Conservation (phyloP, 225 moss, liverwort and hornwort species). For the Physcomitrellopsis africana region DNA sequence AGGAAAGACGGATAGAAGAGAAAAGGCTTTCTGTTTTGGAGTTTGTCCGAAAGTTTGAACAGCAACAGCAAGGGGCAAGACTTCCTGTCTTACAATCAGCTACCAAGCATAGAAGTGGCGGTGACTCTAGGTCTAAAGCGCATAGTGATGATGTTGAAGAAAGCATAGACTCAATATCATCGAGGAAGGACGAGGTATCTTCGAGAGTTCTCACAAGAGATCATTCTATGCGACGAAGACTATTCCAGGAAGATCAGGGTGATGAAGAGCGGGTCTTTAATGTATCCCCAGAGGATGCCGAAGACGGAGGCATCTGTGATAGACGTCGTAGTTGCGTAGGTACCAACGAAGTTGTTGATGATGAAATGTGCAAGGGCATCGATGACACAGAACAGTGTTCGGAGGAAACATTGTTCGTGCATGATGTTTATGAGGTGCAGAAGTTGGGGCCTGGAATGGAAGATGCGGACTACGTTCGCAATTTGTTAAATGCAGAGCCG, state of each 20-base stretch:
- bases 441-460: constrained; percentile 22
- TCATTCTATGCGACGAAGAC: constrained; percentile 22
- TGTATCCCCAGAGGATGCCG: background rate
- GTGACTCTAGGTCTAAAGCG: constrained; percentile 26
- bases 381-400: constrained; percentile 21
- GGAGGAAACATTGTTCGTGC: constrained; percentile 38
- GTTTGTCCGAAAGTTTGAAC: constrained; percentile 74
- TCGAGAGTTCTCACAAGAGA: constrained; percentile 14
- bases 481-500: constrained; percentile 1
- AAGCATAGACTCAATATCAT: background rate
- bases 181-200: background rate
- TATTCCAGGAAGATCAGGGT: constrained; percentile 22
- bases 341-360: constrained; percentile 4
- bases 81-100: constrained; percentile 31
- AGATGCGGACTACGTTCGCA: constrained; percentile 13
- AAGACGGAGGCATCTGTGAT: constrained; percentile 6
- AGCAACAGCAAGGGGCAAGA: constrained; percentile 53
- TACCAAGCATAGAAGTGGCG: constrained; percentile 32
- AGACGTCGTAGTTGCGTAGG: background rate
- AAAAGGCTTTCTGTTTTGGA: constrained; percentile 70
- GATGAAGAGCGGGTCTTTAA: constrained; percentile 16
- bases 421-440: constrained; percentile 67
- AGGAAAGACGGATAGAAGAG: constrained; percentile 55
- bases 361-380: constrained; percentile 14
- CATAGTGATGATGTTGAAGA: constrained; percentile 12